Conservation (phyloP, 108 stramenopile genomes). For the Nitzschia sp. region DNA sequence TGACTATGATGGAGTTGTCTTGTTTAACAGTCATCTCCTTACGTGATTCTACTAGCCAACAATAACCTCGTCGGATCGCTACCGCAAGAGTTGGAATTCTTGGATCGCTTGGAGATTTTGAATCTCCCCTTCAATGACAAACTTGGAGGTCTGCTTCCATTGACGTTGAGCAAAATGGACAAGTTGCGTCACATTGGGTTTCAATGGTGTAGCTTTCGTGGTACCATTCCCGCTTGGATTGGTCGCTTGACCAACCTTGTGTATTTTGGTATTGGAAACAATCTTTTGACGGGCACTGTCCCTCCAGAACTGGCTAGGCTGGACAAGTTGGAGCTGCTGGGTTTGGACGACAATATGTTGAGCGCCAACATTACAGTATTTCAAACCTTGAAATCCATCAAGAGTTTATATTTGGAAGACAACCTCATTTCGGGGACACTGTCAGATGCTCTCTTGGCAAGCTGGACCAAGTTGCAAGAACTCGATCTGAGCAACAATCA, state of each 20-base stretch:
- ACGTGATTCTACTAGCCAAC: background rate
- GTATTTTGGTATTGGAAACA: constrained; percentile 25
- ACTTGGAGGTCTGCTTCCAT: constrained; percentile 16
- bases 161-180: constrained; percentile 13
- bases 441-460: constrained; percentile 2
- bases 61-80: constrained; percentile 14
- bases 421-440: constrained; percentile 13
- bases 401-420: constrained; percentile 18
- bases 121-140: constrained; percentile 38
- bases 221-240: constrained; percentile 21
- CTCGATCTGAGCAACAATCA: constrained; percentile 13
- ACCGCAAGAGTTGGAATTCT: constrained; percentile 17
- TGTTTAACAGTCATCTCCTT: no score
- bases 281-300: constrained; percentile 17
- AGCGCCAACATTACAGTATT: constrained; percentile 7
- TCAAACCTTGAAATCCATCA: background rate
- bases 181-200: constrained; percentile 18
- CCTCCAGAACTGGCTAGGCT: constrained; percentile 19
- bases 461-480: constrained; percentile 13
- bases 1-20: background rate
- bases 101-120: constrained; percentile 36
- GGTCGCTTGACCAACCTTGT: constrained; percentile 14
- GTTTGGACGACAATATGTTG: constrained; percentile 13
- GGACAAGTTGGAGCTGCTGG: constrained; percentile 12
- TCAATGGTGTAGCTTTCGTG: constrained; percentile 2